Evolutionary conservation across 2,329 filamentous ascomycete species (phyloP).

Genomic region (Beauveria bassiana): DNA sequence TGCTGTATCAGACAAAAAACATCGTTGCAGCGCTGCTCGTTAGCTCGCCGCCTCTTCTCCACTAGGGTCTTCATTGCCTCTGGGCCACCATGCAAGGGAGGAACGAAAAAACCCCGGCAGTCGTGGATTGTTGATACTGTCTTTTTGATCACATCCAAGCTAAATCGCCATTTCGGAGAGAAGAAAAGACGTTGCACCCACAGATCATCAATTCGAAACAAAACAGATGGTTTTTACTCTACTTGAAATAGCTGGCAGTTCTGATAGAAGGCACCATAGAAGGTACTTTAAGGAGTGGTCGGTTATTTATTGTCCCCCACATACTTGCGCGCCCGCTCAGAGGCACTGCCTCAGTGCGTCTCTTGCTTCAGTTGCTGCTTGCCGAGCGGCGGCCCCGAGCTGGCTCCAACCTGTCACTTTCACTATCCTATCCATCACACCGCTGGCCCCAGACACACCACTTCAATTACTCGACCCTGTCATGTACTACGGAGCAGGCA

Average conservation of each 20-base stretch:
- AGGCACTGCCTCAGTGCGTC: neutral
- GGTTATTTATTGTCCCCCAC: no score
- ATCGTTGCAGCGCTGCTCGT: neutral
- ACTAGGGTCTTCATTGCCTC: neutral
- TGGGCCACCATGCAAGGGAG: no score
- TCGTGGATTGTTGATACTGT: no score
- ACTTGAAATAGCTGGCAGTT: no score
- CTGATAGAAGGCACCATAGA: no score
- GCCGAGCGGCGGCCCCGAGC: neutral
- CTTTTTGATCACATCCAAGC: no score
- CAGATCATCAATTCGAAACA: no score
- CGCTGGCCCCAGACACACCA: neutral
- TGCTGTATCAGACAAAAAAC: neutral
- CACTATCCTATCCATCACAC: conserved; percentile 1
- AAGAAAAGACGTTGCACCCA: no score
- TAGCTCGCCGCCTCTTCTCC: neutral
- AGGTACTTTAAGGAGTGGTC: no score
- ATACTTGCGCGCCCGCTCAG: neutral
- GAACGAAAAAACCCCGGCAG: no score
- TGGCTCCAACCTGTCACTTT: neutral
- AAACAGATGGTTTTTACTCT: no score
- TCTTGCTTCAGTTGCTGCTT: neutral
- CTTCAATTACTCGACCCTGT: neutral
- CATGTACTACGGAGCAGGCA: neutral
- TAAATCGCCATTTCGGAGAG: no score